These are phyloP conservation scores for Zygoascus tannicola DNA, from an alignment of 805 yeast genomes.

Conservation along the genomic window DNA sequence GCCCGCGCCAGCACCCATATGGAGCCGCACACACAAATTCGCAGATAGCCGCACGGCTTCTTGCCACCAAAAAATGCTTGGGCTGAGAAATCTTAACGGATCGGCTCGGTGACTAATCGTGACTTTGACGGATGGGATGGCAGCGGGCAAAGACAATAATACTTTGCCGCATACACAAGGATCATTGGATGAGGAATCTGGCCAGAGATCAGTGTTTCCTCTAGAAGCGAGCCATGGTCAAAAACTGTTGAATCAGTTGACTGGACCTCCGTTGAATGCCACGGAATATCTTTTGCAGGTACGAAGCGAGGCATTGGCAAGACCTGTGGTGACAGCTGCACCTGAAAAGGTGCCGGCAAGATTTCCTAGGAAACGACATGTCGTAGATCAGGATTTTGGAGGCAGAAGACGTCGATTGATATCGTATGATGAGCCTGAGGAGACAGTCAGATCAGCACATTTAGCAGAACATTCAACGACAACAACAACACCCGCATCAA, in stretches of 20 bases:
- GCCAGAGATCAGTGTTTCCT: conserved; percentile 11
- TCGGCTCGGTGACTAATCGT: too few relatives aligned
- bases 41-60: too few relatives aligned
- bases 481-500: too few relatives aligned
- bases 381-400: background rate
- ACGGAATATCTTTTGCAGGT: conserved; percentile 10
- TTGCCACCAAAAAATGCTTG: too few relatives aligned
- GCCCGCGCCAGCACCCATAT: too few relatives aligned
- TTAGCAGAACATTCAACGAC: too few relatives aligned
- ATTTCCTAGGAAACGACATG: background rate
- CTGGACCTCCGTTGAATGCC: conserved; percentile 9
- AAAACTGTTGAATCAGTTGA: background rate
- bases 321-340: conserved; percentile 7
- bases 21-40: too few relatives aligned
- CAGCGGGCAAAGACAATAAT: too few relatives aligned
- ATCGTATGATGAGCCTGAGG: conserved; percentile 1
- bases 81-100: too few relatives aligned
- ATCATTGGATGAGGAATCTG: conserved; percentile 6
- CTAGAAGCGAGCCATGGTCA: background rate
- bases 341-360: background rate
- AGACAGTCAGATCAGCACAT: too few relatives aligned
- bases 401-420: conserved; percentile 2
- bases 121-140: too few relatives aligned
- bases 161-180: background rate
- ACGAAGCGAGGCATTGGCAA: conserved; percentile 7